Base-by-base conservation (phyloP, 169 alveolate species). In the Eimeria maxima region DNA sequence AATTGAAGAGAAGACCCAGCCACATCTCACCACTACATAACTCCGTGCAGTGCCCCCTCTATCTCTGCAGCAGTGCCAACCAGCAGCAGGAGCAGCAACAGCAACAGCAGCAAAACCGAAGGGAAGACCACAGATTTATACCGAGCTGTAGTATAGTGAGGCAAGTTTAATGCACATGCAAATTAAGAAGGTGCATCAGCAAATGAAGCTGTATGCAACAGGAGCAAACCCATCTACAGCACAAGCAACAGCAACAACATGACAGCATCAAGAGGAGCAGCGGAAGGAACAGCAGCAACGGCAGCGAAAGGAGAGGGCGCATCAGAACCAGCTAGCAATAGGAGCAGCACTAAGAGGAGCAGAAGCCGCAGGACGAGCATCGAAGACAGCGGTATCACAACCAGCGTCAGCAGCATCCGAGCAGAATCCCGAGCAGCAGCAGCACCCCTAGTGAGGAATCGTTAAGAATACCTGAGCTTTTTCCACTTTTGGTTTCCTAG, bases 401-500 rank as follows among this genome's bases (percentile, higher is more conserved):
- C 0, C 27, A 60, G n/a, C 69, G 20, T 18, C 69, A 60, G 69
- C 69, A 60, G 69, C 69, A 47, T 7, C 0, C 42, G 55, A 53
- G 88, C 65, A 53, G 42, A 14, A 57, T 13, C 91, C 27, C 44
- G 13, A 29, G 71, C 71, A 57, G 24, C 74, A 63, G 50, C 71
- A 83, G 53, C 60, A 38, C 74, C 22, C 11, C 22, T 24, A 29
- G 67, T 33, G 38, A 33, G 38, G 38, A 33, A 33, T 33, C 38
- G 38, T 33, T 33, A 33, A 33, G 38, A 0, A n/a, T 69, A 94
- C 96, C 86, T 69, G 16, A 94, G 76, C 45, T 67, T 67, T 18
- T 87, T 88, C 96, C 96, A 95, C 86, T 50, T 95, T 57, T 86
- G 95, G 76, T 95, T 95, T 4, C 96, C 96, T 11, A 95, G 65